Conservation (phyloP, 176 grass and related monocot genomes). For the Saccharum officinarum region DNA sequence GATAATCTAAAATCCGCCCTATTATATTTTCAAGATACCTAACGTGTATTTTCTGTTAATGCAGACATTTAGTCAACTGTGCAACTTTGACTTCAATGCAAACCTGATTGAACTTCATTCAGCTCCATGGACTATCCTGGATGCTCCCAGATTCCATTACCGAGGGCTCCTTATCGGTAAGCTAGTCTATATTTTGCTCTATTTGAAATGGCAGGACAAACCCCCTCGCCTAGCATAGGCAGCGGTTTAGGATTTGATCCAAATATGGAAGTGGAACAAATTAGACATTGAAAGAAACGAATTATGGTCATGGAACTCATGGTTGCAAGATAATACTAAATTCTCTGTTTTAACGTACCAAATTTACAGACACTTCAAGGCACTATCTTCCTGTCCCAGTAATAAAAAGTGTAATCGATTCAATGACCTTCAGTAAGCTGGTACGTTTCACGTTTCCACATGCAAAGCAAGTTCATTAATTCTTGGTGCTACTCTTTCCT, state of each 20-base stretch:
- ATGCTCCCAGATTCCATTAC: constrained; percentile 83
- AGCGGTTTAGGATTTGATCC: background rate
- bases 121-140: constrained; percentile 84
- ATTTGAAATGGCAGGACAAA: background rate
- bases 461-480: background rate
- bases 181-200: constrained; percentile 2
- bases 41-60: constrained; percentile 15
- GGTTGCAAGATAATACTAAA: background rate
- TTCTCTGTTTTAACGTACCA: background rate
- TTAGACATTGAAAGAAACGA: background rate
- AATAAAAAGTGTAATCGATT: constrained; percentile 95
- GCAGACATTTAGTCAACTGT: constrained; percentile 96
- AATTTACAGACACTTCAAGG: constrained; percentile 78
- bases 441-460: constrained; percentile 44
- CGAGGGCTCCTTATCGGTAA: constrained; percentile 90
- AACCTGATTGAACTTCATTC: constrained; percentile 63
- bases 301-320: background rate
- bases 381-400: constrained; percentile 93
- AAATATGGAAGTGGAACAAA: background rate
- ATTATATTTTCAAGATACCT: constrained; percentile 6
- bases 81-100: constrained; percentile 71
- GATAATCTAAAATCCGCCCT: background rate
- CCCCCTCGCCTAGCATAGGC: background rate
- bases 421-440: constrained; percentile 96
- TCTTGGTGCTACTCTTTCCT: background rate